These are phyloP conservation scores for Exophiala sp. DNA, from an alignment of 2,329 filamentous ascomycete species.

Conservation along the genomic window DNA sequence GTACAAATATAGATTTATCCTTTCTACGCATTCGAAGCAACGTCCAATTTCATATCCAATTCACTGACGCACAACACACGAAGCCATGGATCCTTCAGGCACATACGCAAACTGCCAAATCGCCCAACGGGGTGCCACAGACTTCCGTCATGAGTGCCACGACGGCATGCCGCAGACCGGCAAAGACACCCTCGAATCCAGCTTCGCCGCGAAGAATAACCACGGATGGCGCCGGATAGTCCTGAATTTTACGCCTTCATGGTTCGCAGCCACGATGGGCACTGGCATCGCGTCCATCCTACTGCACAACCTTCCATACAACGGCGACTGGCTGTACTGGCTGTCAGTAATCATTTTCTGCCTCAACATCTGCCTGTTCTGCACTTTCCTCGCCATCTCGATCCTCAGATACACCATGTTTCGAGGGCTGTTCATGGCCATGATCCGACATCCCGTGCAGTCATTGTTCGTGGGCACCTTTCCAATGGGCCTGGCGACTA, in stretches of 20 bases:
- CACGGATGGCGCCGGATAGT: slow-evolving; percentile 21
- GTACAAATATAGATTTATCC: background rate
- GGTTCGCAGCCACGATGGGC: slow-evolving; percentile 62
- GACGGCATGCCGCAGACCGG: background rate
- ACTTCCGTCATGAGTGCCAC: slow-evolving; percentile 5
- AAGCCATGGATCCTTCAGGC: slow-evolving; percentile 10
- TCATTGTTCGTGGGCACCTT: slow-evolving; percentile 63
- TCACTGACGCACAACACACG: too few relatives aligned
- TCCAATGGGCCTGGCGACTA: slow-evolving; percentile 63
- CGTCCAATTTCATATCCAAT: background rate
- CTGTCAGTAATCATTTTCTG: slow-evolving; percentile 55
- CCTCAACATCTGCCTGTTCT: slow-evolving; percentile 58
- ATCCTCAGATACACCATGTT: slow-evolving; percentile 59
- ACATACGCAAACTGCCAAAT: slow-evolving; percentile 12
- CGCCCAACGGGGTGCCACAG: background rate
- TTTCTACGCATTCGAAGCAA: too few relatives aligned
- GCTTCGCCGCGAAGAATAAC: slow-evolving; percentile 33
- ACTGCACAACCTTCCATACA: slow-evolving; percentile 61
- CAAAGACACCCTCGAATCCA: slow-evolving; percentile 6
- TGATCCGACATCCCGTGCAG: slow-evolving; percentile 62
- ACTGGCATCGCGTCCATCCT: slow-evolving; percentile 65
- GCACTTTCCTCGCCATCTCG: slow-evolving; percentile 53
- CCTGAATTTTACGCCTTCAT: slow-evolving; percentile 54
- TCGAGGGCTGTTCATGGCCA: slow-evolving; percentile 60
- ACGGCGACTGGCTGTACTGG: slow-evolving; percentile 53